Base-by-base conservation (phyloP, 1,284 basidiomycete species). In the Golubevia pallescens region DNA sequence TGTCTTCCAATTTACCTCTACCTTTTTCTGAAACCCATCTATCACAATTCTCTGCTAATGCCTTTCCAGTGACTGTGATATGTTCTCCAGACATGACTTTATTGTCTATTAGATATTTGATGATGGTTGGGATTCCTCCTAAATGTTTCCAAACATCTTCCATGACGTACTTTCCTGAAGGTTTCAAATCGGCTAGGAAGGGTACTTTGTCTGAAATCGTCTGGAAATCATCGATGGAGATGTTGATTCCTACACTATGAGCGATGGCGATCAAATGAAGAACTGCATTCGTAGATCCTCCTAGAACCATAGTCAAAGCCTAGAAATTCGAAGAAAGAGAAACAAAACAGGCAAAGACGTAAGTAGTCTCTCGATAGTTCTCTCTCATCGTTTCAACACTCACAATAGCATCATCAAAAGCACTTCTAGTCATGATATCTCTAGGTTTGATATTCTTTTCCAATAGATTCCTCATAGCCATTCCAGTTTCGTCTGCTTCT, bases 161-260 rank as follows among this genome's bases (percentile, higher is more conserved):
- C 82, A 85, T 85, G 28, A 84, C 81, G 65, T 85, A 85, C 65
- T 82, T 82, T 62, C 82, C 82, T 16, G 75, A 78, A 0, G 82
- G 82, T 68, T 85, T 85, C 62, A 85, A 70, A 64, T 85, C 71
- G 51, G 82, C 82, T 55, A 85, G 69, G 76, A 85, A 84, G 34
- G 82, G 82, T 6, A 80, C 82, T 42, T 55, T 24, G 56, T 85
- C 81, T 48, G 71, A 71, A 59, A 85, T 75, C 59, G 70, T 71
- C 65, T 85, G 82, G 78, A 85, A 85, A 60, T 84, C 82, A 63
- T 85, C 80, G 52, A 85, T 76, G 57, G 55, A 63, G 53, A 85
- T 53, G 19, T 82, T 48, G 58, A 85, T 71, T 51, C 71, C 81
- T 8, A 82, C 82, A 59, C 74, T 77, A 67, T 80, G 78, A 0